Evolutionary conservation across 495 filamentous ascomycete genomes (phyloP), one percentile per base, ranked within the genome.

Genomic region (Neurospora sp.): DNA sequence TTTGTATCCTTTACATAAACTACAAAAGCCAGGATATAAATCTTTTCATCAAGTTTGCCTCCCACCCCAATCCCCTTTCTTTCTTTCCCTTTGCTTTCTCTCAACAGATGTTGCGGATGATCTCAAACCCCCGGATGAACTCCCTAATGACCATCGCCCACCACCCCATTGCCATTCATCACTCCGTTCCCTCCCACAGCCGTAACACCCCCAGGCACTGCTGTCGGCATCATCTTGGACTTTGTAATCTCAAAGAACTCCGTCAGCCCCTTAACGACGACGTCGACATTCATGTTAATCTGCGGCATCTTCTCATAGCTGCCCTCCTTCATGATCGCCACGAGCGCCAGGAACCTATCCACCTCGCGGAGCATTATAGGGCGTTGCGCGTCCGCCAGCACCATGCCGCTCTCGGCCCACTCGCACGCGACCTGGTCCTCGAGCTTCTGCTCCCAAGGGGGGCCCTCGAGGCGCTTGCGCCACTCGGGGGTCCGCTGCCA

Each of bases 291-390:
- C 84, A 87, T 84, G 39, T 85, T 87, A 70, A 89, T 85, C 71
- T 87, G 79, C 11, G 87, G 87, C 87, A 89, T 88, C 80, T 86
- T 87, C 66, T 86, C 86, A 72, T 87, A 87, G 39, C 82, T 86
- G 23, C 86, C 86, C 73, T 93, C 91, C 76, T 89, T 90, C 80
- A 93, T 92, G 73, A 93, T 89, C 5, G 91, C 92, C 35, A 94
- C 92, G 14, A 94, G 86, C 16, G 91, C 91, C 20, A 94, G 84
- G 75, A 87, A 97, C 87, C 93, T 93, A 80, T 97, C 94, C 78
- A 98, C 94, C 84, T 97, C 94, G 76, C 93, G 86, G 74, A 97
- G 83, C 83, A 97, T 94, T 44, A 98, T 92, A 76, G 87, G 87
- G 42, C 92, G 90, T 71, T 90, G 91, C n/a, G 91, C 91, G 76